These are phyloP conservation scores for Hypsizygus ulmarius DNA, from an alignment of 1,284 basidiomycete species.

Conservation along the genomic window DNA sequence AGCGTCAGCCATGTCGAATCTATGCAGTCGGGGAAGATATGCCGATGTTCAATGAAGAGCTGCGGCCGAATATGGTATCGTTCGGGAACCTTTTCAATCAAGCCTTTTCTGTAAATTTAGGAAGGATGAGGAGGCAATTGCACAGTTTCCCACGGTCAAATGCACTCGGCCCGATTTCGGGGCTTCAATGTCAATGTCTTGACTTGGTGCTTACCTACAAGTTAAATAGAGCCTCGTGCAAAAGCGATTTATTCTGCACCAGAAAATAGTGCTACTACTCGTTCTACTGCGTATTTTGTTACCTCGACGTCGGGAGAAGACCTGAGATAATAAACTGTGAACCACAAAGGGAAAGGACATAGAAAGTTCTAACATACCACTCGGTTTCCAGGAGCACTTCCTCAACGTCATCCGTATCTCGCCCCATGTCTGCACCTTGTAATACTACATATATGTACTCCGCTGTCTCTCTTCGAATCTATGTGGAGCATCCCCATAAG, in stretches of 20 bases:
- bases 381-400: slow-evolving; percentile 78
- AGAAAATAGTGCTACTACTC: slow-evolving; percentile 24
- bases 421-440: slow-evolving; percentile 63
- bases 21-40: slow-evolving; percentile 5
- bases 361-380: slow-evolving; percentile 53
- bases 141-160: neutral
- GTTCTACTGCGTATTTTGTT: slow-evolving; percentile 31
- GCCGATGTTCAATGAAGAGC: slow-evolving; percentile 4
- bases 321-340: slow-evolving; percentile 28
- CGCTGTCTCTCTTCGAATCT: slow-evolving; percentile 79
- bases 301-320: slow-evolving; percentile 35
- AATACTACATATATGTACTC: slow-evolving; percentile 78
- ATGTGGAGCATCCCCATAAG: slow-evolving; percentile 10
- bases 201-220: too few species aligned
- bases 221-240: too few species aligned
- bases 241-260: neutral
- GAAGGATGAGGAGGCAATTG: neutral
- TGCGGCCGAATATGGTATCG: neutral
- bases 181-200: too few species aligned
- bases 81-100: neutral
- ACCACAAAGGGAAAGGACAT: neutral
- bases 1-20: slow-evolving; percentile 48
- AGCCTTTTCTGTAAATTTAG: neutral
- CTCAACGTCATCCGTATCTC: slow-evolving; percentile 69
- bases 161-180: too few species aligned